Evolutionary conservation across 106 monocot genomes (phyloP).

Genomic region (Iris macrosiphon): DNA sequence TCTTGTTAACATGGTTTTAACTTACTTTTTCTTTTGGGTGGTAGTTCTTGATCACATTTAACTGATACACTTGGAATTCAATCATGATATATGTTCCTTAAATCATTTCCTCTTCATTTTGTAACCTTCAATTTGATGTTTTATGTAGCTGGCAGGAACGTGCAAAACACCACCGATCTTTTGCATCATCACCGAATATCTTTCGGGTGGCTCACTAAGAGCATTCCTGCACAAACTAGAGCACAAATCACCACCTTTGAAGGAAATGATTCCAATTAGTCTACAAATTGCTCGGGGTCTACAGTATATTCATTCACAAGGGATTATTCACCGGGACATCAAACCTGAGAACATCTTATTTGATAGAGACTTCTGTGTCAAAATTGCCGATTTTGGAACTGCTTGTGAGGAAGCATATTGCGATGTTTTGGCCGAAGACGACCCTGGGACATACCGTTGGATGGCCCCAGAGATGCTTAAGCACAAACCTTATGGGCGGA

Average conservation of each 20-base stretch:
- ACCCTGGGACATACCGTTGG: conserved; percentile 75
- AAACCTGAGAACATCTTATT: conserved; percentile 86
- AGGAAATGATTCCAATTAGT: conserved; percentile 34
- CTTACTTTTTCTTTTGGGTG: too few species aligned
- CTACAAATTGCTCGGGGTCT: conserved; percentile 64
- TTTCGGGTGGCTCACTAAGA: conserved; percentile 72
- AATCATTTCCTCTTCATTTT: too few species aligned
- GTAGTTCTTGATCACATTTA: too few species aligned
- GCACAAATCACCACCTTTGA: conserved; percentile 48
- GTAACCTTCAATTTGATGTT: too few species aligned
- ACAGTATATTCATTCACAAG: conserved; percentile 83
- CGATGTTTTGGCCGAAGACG: conserved; percentile 40
- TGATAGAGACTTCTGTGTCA: conserved; percentile 36
- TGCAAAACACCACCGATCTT: conserved; percentile 44
- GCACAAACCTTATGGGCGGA: conserved; percentile 48
- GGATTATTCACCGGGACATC: conserved; percentile 71
- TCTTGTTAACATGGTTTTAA: too few species aligned
- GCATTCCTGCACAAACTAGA: conserved; percentile 61
- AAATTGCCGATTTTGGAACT: conserved; percentile 85
- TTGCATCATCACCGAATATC: conserved; percentile 70
- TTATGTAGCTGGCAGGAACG: conserved; percentile 76
- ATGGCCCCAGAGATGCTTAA: conserved; percentile 94
- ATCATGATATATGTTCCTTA: too few species aligned
- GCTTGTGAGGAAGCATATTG: conserved; percentile 67
- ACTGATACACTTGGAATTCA: too few species aligned